Percentiles rank a stretch among this genome's conserved stretches.
Conservation (phyloP, 768 basidiomycete genomes). For the Kwoniella botswanensis region DNA sequence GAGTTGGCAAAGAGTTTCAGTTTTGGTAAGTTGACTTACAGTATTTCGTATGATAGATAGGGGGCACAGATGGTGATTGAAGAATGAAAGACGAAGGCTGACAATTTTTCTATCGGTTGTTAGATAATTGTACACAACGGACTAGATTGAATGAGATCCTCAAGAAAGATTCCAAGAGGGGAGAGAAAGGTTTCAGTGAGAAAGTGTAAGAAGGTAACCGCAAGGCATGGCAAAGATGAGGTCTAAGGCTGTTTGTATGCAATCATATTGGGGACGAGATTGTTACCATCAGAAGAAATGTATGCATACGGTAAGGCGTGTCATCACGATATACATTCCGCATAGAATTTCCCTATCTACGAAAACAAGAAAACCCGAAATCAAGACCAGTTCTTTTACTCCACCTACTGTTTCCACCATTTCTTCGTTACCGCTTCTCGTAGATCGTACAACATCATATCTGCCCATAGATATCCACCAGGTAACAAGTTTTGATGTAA, state of each 20-base stretch:
- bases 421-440: constrained; percentile 16
- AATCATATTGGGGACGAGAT: too few species aligned
- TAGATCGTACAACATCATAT: constrained; percentile 39
- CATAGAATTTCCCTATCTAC: too few species aligned
- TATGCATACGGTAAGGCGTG: too few species aligned
- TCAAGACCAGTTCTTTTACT: too few species aligned
- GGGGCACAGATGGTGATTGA: too few species aligned
- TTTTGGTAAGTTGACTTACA: constrained; percentile 58
- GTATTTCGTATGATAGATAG: not conserved
- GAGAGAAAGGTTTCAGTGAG: not conserved
- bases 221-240: too few species aligned
- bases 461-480: constrained; percentile 38
- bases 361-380: too few species aligned
- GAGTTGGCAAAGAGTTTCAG: constrained; percentile 75
- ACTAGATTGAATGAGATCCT: constrained; percentile 67
- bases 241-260: too few species aligned
- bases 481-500: constrained; percentile 29
- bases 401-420: constrained; percentile 1
- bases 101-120: too few species aligned
- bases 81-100: not conserved
- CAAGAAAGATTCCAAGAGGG: constrained; percentile 34
- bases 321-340: too few species aligned
- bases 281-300: too few species aligned
- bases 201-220: too few species aligned
- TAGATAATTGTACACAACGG: constrained; percentile 70